Conservation (phyloP, 2,329 filamentous ascomycete species). For the Scorias spongiosa region DNA sequence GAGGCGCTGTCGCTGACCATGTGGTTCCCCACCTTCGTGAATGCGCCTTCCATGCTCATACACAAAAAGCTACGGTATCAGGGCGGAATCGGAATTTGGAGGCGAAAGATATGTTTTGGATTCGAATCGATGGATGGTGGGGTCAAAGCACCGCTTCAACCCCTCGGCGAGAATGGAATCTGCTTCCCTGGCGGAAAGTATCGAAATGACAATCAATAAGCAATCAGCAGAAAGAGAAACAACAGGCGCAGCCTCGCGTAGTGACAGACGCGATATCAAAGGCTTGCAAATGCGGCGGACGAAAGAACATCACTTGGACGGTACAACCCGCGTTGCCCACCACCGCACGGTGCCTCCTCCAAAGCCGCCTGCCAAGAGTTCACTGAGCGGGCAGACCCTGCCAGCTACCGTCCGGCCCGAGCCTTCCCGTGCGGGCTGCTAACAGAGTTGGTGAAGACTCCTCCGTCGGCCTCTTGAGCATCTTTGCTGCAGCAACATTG, state of each 20-base stretch:
- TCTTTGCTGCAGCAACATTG: no score
- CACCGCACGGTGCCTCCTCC: no score
- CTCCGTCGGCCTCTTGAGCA: no score
- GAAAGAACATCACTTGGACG: neutral
- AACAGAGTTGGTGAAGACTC: no score
- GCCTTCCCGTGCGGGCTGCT: no score
- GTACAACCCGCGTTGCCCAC: neutral
- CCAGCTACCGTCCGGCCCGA: no score
- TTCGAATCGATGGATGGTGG: neutral
- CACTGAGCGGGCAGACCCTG: neutral
- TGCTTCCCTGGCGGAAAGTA: no score
- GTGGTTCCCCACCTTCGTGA: slow-evolving; percentile 77
- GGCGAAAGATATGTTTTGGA: no score
- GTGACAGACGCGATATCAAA: neutral
- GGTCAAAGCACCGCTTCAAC: neutral
- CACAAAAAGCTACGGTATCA: slow-evolving; percentile 1
- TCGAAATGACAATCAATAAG: no score
- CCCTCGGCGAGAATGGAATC: neutral
- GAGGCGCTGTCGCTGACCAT: slow-evolving; percentile 69
- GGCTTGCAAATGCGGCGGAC: neutral
- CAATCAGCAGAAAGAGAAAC: neutral
- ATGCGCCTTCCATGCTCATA: slow-evolving; percentile 62
- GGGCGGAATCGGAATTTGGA: slow-evolving; percentile 2
- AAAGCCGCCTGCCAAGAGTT: neutral
- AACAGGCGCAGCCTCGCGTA: neutral